Evolutionary conservation across 1,139 yeast genomes (phyloP), one percentile per base, ranked within the genome.

Genomic region (Yamadazyma dendronema): DNA sequence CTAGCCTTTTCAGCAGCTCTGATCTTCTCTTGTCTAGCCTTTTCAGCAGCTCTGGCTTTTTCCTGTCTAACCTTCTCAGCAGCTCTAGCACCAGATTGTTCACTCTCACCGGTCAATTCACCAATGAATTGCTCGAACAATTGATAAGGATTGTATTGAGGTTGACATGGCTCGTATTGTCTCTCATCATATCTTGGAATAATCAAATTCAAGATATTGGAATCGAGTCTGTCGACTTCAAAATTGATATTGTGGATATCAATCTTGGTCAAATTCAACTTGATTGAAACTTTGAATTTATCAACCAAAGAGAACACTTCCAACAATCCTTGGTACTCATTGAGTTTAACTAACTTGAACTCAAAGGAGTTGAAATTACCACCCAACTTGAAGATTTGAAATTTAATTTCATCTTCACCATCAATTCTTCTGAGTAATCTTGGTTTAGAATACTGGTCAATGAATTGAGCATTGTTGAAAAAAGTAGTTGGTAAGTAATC

Each of bases 311-410:
- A 66, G 27, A 54, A 53, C 12, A 68, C 54, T 21, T 61, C 54
- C 26, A 68, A 48, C 32, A 63, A 60, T n/a, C 53, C 48, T 37
- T 47, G 41, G 26, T 39, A 39, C 17, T 46, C 36, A 23, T 42
- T 45, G 17, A 52, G 43, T 46, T 56, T 63, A 27, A 62, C 45
- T 3, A 62, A 70, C 40, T 52, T 62, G 27, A 70, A 65, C 47
- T 70, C 74, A 47, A 67, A 70, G 15, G 62, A 54, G 35, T 56
- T 52, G 48, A 67, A 70, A 49, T 58, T 52, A 5, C 74, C 74
- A 28, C 46, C 53, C 16, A 53, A 52, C 46, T 68, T 68, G 43
- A 54, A 60, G 36, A 70, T 59, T 41, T 69, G 72, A 36, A 68
- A 61, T 43, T 67, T 72, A 42, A 59, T 66, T 12, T 50, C 52